Evolutionary conservation across 768 basidiomycete genomes (phyloP), one percentile per base, ranked within the genome.

Genomic region (Lactifluus hygrophoroides): DNA sequence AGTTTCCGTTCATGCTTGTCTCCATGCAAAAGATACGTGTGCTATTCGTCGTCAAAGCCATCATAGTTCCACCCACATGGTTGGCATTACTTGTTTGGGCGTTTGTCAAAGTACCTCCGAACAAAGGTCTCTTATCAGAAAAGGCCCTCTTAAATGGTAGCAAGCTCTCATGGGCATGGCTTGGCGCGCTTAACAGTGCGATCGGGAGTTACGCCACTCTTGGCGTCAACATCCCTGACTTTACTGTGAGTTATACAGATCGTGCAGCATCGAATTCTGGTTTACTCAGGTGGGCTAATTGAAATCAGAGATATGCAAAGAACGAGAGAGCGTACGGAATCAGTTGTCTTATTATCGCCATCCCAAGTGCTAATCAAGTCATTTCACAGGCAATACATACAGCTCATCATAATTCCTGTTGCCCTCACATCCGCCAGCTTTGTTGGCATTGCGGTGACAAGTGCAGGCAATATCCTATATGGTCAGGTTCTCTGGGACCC

Each of bases 221-320:
- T 14, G 78, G 84, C 0, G 84, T 88, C 62, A 91, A 91, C 66
- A 90, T 91, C 58, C 85, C 90, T 2, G 92, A 94, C 70, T 91
- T 94, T 66, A 90, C 90, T 23, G 75, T 77, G 58, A 51, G 71
- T 63, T 30, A 25, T 43, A 14, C 5, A 16, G 42, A 27, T 21
- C n/a, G 2, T 52, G 23, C 9, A 8, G 2, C 19, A 5, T 25
- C 17, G 6, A 27, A 5, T n/a, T n/a, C n/a, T n/a, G n/a, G n/a
- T 38, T 5, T 27, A 32, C 46, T 59, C 40, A 59, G 32, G 51
- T 27, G 30, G 19, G 32, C 37, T 34, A 5, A 44, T n/a, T n/a
- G n/a, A n/a, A n/a, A n/a, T 37, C 32, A 85, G 77, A 80, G 90
- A 66, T 92, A 93, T 70, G 86, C 90, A 0, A 85, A 80, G 66